Percentiles rank a stretch among this genome's conserved stretches.
Conservation (phyloP, 768 basidiomycete species). For the Chalciporus chontae region DNA sequence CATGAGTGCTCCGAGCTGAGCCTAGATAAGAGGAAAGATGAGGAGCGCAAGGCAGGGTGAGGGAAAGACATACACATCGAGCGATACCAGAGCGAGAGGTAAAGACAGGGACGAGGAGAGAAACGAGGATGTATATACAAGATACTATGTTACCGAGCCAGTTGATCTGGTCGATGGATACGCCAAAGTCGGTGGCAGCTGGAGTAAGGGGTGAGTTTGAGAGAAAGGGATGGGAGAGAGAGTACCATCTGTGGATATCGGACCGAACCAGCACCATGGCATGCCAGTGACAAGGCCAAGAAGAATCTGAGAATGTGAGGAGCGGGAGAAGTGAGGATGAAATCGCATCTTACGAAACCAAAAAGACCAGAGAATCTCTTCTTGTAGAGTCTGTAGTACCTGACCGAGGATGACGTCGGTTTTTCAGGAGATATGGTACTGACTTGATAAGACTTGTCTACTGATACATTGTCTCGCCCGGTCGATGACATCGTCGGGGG, state of each 20-base stretch:
- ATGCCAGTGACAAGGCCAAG: conserved; percentile 62
- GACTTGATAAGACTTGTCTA: not conserved
- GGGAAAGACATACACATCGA: conserved; percentile 51
- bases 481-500: conserved; percentile 1
- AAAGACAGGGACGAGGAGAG: conserved; percentile 56
- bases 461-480: not conserved
- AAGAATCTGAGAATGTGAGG: conserved; percentile 40
- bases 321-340: not conserved
- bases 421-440: not conserved
- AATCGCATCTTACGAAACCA: conserved; percentile 44
- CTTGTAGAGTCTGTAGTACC: conserved; percentile 71
- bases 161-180: conserved; percentile 68
- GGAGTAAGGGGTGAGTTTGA: not conserved
- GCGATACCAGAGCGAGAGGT: conserved; percentile 59
- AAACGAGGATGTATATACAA: conserved; percentile 58
- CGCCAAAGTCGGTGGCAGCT: conserved; percentile 62
- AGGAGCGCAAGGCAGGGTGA: not conserved
- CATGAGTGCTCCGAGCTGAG: conserved; percentile 50
- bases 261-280: conserved; percentile 82
- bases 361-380: conserved; percentile 62
- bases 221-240: not conserved
- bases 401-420: not conserved
- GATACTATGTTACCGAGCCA: conserved; percentile 76
- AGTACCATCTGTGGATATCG: conserved; percentile 68
- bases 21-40: conserved; percentile 38